phyloP scores from a whole-genome alignment of 176 grass and related monocot species.

The bread wheat (Triticum aestivum) region IWGSC_CS_RefSeq_v2.1 NC_057814.1:314387925-314388424 shows the following conservation, averaged over 20 bases:
- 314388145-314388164: background rate
- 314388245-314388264: slow-evolving; percentile 6
- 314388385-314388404: slow-evolving; percentile 2
- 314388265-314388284: background rate
- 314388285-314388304: slow-evolving; percentile 75
- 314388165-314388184: slow-evolving; percentile 61
- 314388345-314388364: background rate
- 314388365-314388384: background rate
- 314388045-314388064: background rate
- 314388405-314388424: slow-evolving; percentile 26
- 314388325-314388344: slow-evolving; percentile 22
- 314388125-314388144: background rate
- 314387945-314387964: background rate
- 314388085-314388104: background rate
- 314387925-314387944: background rate
- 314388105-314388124: background rate
- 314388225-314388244: slow-evolving; percentile 82
- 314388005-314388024: background rate
- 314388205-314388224: slow-evolving; percentile 66
- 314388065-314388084: background rate
- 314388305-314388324: slow-evolving; percentile 42
- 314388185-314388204: slow-evolving; percentile 65
- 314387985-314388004: background rate
- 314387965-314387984: background rate
- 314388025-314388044: background rate